Base-by-base conservation (phyloP, 176 grass and related monocot genomes). In the Hordeum marinum region DNA sequence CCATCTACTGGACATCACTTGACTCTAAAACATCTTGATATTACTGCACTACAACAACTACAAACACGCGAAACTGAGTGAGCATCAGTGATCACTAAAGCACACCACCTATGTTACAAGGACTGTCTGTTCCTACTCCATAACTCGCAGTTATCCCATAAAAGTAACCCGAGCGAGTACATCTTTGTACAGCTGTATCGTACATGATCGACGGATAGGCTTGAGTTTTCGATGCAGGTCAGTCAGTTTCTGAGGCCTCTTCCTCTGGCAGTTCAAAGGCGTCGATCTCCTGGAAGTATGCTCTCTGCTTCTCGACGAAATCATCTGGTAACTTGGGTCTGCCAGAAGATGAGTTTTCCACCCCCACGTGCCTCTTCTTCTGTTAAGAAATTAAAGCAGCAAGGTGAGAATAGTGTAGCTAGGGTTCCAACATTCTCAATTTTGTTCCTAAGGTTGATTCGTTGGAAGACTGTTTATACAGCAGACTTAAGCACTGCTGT, bases 281-380 rank as follows among this genome's bases (percentile, higher is more conserved):
- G 36, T 94, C 92, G 21, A 92, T 21, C 35, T 85, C 85, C 21
- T 86, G 85, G 76, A 94, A 94, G 55, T 92, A 88, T 15, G 68
- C 79, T 80, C 63, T 80, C 43, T 92, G 82, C 27, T 75, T 75
- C 72, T 75, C 2, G 15, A 75, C 27, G 17, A 75, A 75, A 75
- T 75, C 72, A 54, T 54, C 72, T 54, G 72, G 72, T 32, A 54
- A 75, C 46, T 75, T 75, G 27, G 72, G 72, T 34, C 26, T 75
- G 25, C 32, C 81, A 59, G 60, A 63, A 60, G 39, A 37, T 8
- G 42, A 26, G n/a, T 58, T 52, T 0, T 17, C n/a, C 66, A 59
- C 46, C 14, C 3, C 60, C 3, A 7, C 12, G 11, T 50, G 37
- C 13, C 27, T 67, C 78, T 85, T 67, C 78, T 85, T 90, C 85